Percentiles rank a stretch among this genome's conserved stretches.
Conservation (phyloP, 2,329 filamentous ascomycete species). For the Pezicula neosporulosa region DNA sequence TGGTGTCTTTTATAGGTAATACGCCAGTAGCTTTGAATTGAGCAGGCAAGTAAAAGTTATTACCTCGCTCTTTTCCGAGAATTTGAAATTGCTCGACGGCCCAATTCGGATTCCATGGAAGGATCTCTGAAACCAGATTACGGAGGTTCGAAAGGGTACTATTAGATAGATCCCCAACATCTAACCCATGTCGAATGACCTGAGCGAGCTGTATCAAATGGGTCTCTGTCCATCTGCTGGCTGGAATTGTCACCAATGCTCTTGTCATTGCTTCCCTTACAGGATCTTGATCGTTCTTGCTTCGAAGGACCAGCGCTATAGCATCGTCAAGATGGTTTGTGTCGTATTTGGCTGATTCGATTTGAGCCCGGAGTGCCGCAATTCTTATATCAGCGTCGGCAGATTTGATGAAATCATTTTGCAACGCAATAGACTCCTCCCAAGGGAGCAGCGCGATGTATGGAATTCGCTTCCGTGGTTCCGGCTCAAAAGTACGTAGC, state of each 20-base stretch:
- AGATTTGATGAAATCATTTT: constrained; percentile 6
- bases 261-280: constrained; percentile 2
- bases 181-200: constrained; percentile 2
- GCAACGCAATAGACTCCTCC: constrained; percentile 10
- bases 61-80: neutral
- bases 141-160: neutral
- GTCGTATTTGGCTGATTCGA: constrained; percentile 7
- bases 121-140: constrained; percentile 1
- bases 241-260: constrained; percentile 1
- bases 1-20: constrained; percentile 1
- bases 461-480: constrained; percentile 3
- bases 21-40: neutral
- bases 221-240: constrained; percentile 2
- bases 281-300: constrained; percentile 13
- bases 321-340: constrained; percentile 6
- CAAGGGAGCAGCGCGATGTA: constrained; percentile 10
- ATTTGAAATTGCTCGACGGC: constrained; percentile 1
- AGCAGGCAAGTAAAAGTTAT: neutral
- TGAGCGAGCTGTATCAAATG: constrained; percentile 3
- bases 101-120: constrained; percentile 6
- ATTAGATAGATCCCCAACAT: neutral
- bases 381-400: constrained; percentile 5
- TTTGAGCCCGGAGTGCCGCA: constrained; percentile 2
- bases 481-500: constrained; percentile 3
- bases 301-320: constrained; percentile 4